Base-by-base conservation (phyloP, 2,329 filamentous ascomycete genomes). In the Myriosclerotinia curreyana region DNA sequence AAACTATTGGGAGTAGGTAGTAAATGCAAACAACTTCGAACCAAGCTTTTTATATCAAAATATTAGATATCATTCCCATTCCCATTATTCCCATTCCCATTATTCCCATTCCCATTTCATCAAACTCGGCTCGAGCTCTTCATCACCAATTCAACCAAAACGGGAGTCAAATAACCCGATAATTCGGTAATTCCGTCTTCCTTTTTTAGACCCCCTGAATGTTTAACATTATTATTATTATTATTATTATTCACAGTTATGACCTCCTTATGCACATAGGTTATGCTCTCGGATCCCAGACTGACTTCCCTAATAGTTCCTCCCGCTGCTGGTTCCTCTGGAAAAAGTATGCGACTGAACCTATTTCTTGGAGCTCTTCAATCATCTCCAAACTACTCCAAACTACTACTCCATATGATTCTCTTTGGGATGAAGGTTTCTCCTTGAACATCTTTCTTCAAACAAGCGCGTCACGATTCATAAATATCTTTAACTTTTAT, bases 191-290 rank as follows among this genome's bases (percentile, higher is more conserved):
- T 55, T 55, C 15, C 17, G 20, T 28, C 42, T 22, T 36, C 20
- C 36, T 22, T 36, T 40, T 25, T 25, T 28, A 22, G 1, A 52
- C 22, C 36, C 58, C 58, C 49, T 60, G 58, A 60, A 60, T 60
- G 58, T 60, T 60, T 60, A 46, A 60, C 48, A 38, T 60, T 22
- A n/a, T 2, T 40, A 40, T 40, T 15, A 1, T n/a, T n/a, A n/a
- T n/a, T n/a, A n/a, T n/a, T n/a, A n/a, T n/a, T n/a, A n/a, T n/a
- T n/a, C n/a, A n/a, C 8, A 40, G 38, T 40, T 40, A n/a, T n/a
- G n/a, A n/a, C n/a, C n/a, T n/a, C n/a, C n/a, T n/a, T n/a, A n/a
- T n/a, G n/a, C n/a, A n/a, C n/a, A n/a, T n/a, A n/a, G n/a, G n/a
- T n/a, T n/a, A n/a, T n/a, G n/a, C n/a, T n/a, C n/a, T n/a, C n/a